Evolutionary conservation across 805 yeast species (phyloP).

Genomic region (Yarrowia keelungensis): DNA sequence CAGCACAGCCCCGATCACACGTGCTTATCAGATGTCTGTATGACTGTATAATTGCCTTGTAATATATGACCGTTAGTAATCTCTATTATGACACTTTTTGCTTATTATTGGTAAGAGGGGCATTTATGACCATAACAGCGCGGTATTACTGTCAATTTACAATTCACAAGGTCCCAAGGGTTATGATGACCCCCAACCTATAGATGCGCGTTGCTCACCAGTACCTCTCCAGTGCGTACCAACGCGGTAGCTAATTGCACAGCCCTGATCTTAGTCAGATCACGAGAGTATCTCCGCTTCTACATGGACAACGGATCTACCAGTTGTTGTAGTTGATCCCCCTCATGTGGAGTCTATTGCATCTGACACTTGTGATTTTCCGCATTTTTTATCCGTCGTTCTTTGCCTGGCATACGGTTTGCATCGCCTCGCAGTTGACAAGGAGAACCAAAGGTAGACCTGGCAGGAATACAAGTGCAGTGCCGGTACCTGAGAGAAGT

Average conservation of each 20-base stretch:
- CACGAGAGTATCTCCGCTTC: too few species aligned
- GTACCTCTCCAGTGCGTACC: too few species aligned
- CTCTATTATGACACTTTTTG: too few species aligned
- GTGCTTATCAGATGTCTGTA: background rate
- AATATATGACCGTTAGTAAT: background rate
- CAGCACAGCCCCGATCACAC: background rate
- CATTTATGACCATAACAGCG: too few species aligned
- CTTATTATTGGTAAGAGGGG: too few species aligned
- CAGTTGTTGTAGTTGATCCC: background rate
- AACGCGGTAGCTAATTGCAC: too few species aligned
- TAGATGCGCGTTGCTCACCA: too few species aligned
- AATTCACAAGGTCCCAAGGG: too few species aligned
- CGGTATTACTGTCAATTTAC: too few species aligned
- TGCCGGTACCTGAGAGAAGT: background rate
- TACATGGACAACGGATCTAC: too few species aligned
- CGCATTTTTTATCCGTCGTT: background rate
- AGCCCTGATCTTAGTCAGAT: too few species aligned
- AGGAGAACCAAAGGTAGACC: constrained; percentile 1
- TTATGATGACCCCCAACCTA: too few species aligned
- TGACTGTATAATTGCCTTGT: background rate
- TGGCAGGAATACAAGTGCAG: background rate
- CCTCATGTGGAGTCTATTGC: constrained; percentile 10
- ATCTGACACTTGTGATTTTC: background rate
- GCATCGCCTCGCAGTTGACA: constrained; percentile 26
- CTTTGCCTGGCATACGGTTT: constrained; percentile 10